A percentile compares a stretch with the other conserved stretches of the same genome.
phyloP scores from a whole-genome alignment of 1,284 basidiomycete genomes.

The Ceratobasidium sp. region DNA sequence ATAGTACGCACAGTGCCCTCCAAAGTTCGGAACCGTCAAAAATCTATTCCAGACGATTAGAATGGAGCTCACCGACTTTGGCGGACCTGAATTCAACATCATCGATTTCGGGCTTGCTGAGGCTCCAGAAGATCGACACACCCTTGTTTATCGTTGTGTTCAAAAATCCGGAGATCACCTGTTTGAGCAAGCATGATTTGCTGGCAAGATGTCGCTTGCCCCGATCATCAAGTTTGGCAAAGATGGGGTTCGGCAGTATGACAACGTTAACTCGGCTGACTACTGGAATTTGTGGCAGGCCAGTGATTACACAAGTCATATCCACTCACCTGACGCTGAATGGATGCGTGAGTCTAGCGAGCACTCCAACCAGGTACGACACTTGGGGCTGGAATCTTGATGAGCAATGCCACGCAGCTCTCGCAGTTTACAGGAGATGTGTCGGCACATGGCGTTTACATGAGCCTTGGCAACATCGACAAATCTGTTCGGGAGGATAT shows the following conservation, averaged over 20 bases:
- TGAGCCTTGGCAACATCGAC: slow-evolving; percentile 5
- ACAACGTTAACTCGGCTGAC: not conserved
- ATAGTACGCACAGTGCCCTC: not conserved
- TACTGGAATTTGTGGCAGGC: not conserved
- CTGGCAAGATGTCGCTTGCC: not conserved
- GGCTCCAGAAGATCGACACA: not conserved
- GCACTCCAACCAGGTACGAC: not conserved
- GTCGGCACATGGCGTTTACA: not conserved
- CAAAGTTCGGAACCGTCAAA: not conserved
- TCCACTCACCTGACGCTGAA: not conserved
- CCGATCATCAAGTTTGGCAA: not conserved
- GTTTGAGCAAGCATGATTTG: not conserved
- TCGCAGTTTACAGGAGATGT: not conserved
- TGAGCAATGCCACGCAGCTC: not conserved
- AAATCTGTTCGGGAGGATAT: not conserved
- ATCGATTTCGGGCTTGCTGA: not conserved
- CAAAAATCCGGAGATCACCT: not conserved
- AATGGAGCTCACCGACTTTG: not conserved
- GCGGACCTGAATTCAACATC: not conserved
- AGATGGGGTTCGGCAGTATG: not conserved
- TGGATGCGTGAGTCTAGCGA: not conserved
- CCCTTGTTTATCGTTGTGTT: not conserved
- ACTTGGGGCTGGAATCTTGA: not conserved
- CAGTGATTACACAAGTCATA: not conserved
- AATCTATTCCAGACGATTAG: not conserved